Conservation (phyloP, 2,329 filamentous ascomycete genomes). For the Magnaporthales sp. region DNA sequence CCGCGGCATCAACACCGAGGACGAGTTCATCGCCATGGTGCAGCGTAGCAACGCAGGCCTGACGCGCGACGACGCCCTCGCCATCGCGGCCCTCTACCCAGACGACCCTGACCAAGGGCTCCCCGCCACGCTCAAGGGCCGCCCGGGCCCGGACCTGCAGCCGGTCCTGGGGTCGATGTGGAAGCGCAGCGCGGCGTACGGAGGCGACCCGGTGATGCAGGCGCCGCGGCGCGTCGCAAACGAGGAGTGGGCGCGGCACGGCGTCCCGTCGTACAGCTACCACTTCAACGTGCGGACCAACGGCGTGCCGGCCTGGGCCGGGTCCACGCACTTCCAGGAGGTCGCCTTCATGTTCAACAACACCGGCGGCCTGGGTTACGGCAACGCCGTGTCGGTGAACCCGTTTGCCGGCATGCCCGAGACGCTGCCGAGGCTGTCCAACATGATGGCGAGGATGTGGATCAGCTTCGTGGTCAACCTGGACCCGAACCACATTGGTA, state of each 20-base stretch:
- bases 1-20: conserved; percentile 43
- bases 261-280: conserved; percentile 25
- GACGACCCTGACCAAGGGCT: conserved; percentile 37
- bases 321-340: conserved; percentile 32
- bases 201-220: conserved; percentile 47
- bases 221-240: conserved; percentile 43
- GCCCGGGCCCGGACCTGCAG: conserved; percentile 14
- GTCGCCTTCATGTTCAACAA: conserved; percentile 48
- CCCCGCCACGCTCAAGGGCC: conserved; percentile 29
- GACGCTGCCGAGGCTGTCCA: conserved; percentile 30
- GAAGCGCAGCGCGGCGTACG: conserved; percentile 44
- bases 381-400: conserved; percentile 21
- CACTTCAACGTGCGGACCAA: conserved; percentile 32
- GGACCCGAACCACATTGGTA: conserved; percentile 29
- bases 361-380: conserved; percentile 34
- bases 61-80: conserved; percentile 19
- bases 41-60: conserved; percentile 11
- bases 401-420: conserved; percentile 31
- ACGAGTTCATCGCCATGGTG: conserved; percentile 32
- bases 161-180: conserved; percentile 33
- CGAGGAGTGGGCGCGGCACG: conserved; percentile 22
- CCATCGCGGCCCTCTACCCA: conserved; percentile 37
- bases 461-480: conserved; percentile 36
- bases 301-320: conserved; percentile 12
- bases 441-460: conserved; percentile 43